A percentile compares a stretch with the other conserved stretches of the same genome.
These are phyloP conservation scores for Coemansia sp. DNA, from an alignment of 192 early-diverging fungal species.

Conservation along the genomic window DNA sequence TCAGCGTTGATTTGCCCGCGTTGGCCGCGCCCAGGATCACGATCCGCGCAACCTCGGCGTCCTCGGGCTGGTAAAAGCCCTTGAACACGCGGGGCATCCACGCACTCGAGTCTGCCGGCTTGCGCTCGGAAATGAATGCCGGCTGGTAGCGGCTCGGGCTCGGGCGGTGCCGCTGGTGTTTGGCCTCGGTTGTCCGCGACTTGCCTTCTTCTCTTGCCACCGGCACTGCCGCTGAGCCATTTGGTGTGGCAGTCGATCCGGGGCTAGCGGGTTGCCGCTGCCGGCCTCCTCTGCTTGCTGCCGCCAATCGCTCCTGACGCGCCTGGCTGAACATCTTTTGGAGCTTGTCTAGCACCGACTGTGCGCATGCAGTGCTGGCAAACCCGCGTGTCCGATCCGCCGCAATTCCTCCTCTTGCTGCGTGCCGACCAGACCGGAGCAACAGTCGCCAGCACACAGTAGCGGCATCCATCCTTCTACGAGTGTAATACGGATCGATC, in stretches of 20 bases:
- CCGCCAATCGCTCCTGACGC: conserved; percentile 10
- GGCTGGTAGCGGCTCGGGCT: neutral
- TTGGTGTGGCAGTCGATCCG: no score
- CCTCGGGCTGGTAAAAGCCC: conserved; percentile 58
- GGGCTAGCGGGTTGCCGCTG: neutral
- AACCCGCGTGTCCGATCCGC: neutral
- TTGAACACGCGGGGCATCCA: conserved; percentile 44
- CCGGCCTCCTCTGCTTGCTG: neutral
- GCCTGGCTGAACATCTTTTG: conserved; percentile 27
- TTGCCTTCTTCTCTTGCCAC: no score
- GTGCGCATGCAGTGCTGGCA: conserved; percentile 6
- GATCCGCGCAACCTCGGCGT: conserved; percentile 63
- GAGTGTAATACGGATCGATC: no score
- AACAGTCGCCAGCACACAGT: no score
- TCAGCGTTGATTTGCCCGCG: conserved; percentile 76
- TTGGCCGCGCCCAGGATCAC: conserved; percentile 71
- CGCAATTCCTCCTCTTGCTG: no score
- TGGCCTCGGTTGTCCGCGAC: no score
- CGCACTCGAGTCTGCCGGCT: conserved; percentile 10
- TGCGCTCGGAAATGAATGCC: conserved; percentile 6
- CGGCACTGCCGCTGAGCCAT: no score
- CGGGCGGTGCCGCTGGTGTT: neutral
- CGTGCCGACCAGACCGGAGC: no score
- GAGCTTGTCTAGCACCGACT: conserved; percentile 15
- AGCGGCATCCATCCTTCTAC: no score